These are phyloP conservation scores for Gynostemma pentaphyllum DNA, from an alignment of 306 rosid genomes.

Conservation along the genomic window DNA sequence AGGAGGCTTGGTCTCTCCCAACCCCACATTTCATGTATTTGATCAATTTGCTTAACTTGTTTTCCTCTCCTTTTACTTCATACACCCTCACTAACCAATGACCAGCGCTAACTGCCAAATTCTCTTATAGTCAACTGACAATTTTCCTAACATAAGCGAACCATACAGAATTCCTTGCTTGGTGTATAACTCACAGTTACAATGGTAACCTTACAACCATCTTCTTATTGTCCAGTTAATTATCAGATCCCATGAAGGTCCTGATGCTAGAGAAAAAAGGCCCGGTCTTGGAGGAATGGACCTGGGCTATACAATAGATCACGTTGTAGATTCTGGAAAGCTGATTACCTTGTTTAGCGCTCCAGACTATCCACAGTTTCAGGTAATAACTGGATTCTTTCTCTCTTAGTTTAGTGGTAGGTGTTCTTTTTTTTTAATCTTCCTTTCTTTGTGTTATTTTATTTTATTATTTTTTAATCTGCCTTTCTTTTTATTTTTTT, in stretches of 20 bases:
- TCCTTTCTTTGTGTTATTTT: background rate
- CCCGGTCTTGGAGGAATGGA: conserved; percentile 68
- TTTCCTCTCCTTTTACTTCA: background rate
- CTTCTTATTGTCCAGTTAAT: conserved; percentile 42
- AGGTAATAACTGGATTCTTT: conserved; percentile 30
- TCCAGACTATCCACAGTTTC: conserved; percentile 95
- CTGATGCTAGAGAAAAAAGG: conserved; percentile 90
- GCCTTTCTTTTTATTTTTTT: background rate
- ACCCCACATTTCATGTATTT: background rate
- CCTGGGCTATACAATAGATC: conserved; percentile 83
- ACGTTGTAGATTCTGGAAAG: conserved; percentile 80
- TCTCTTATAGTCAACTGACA: background rate
- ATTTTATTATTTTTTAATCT: too few species aligned
- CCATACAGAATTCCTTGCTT: background rate
- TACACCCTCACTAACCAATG: background rate
- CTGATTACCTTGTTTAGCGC: conserved; percentile 80
- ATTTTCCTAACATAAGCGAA: background rate
- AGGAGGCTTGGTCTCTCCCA: background rate
- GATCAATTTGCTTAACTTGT: background rate
- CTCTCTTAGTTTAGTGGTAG: background rate
- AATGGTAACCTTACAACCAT: background rate
- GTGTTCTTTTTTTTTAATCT: background rate
- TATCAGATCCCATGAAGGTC: conserved; percentile 93
- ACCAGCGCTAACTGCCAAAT: background rate
- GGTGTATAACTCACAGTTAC: background rate